Evolutionary conservation across 169 alveolate genomes (phyloP).

Genomic region (Babesia ovis): DNA sequence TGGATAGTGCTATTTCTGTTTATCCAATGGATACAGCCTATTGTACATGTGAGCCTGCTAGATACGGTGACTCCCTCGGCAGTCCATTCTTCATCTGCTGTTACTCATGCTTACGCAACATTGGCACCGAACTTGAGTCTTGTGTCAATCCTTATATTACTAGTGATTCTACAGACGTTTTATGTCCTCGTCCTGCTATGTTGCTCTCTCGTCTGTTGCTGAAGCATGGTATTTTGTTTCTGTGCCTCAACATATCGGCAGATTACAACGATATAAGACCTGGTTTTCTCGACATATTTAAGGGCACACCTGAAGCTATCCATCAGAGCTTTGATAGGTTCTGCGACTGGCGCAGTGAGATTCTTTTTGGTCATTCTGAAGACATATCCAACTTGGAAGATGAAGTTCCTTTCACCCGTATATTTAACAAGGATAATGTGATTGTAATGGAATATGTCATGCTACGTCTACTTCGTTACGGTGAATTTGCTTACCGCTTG

Average conservation of each 20-base stretch:
- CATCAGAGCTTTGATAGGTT: neutral
- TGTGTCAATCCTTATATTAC: neutral
- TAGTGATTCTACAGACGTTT: neutral
- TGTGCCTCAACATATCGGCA: conserved; percentile 29
- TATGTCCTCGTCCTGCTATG: conserved; percentile 34
- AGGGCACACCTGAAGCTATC: neutral
- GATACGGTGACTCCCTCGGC: conserved; percentile 6
- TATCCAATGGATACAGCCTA: neutral
- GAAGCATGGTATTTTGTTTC: conserved; percentile 54
- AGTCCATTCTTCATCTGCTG: conserved; percentile 49
- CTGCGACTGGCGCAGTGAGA: conserved; percentile 27
- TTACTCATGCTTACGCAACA: conserved; percentile 13
- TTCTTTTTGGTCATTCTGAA: conserved; percentile 14
- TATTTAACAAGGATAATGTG: conserved; percentile 38
- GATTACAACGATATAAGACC: neutral
- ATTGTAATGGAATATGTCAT: conserved; percentile 27
- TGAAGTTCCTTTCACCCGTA: neutral
- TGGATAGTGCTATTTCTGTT: neutral
- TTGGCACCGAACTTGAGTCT: neutral
- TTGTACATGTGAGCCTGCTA: conserved; percentile 36
- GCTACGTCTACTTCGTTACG: conserved; percentile 14
- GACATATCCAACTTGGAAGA: conserved; percentile 1
- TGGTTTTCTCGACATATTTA: neutral
- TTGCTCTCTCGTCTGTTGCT: conserved; percentile 44
- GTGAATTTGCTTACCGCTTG: conserved; percentile 21